These are phyloP conservation scores for Hanseniaspora taiwanica DNA, from an alignment of 805 yeast genomes.

Conservation along the genomic window DNA sequence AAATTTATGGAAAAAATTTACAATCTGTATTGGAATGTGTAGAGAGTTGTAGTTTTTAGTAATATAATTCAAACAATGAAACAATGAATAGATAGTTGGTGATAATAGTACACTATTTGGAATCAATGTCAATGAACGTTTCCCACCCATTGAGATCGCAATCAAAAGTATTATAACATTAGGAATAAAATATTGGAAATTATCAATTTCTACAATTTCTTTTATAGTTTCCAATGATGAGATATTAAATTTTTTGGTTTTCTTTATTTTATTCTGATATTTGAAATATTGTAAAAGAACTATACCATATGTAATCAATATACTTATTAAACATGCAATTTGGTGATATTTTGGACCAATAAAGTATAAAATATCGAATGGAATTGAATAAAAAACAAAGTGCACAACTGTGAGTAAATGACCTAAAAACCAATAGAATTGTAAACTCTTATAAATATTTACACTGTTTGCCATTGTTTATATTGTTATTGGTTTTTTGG, in stretches of 20 bases:
- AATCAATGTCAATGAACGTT: neutral
- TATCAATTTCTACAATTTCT: neutral
- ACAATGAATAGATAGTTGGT: neutral
- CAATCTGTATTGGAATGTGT: neutral
- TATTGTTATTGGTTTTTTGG: neutral
- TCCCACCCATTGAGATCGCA: neutral
- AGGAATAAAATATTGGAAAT: neutral
- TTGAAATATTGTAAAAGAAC: neutral
- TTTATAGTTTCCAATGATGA: neutral
- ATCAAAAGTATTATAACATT: neutral
- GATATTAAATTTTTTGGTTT: neutral
- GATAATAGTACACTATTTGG: neutral
- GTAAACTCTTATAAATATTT: neutral
- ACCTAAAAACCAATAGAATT: neutral
- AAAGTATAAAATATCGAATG: neutral
- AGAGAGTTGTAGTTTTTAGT: neutral
- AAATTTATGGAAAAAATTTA: neutral
- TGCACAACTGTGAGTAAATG: neutral
- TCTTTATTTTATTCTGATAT: neutral
- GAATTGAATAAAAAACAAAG: neutral
- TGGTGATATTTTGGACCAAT: neutral
- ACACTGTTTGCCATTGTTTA: neutral
- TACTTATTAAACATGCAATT: neutral
- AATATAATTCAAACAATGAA: neutral
- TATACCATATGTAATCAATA: neutral